Conservation (phyloP, 1,284 basidiomycete genomes). For the Ustilago curta region DNA sequence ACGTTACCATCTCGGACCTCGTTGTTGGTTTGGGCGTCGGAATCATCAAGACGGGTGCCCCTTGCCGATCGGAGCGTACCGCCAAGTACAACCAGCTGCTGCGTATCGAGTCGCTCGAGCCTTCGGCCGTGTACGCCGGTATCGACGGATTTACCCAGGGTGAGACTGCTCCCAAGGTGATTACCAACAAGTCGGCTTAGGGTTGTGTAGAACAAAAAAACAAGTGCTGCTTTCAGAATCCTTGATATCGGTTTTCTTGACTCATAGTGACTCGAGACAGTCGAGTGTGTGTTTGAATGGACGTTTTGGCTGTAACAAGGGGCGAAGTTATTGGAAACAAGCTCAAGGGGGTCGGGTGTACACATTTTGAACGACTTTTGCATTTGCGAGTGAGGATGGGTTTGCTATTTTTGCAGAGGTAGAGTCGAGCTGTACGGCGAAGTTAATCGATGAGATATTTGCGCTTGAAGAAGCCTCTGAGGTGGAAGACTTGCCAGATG, state of each 20-base stretch:
- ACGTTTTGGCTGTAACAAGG: background rate
- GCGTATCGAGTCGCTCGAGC: slow-evolving; percentile 65
- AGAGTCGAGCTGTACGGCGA: background rate
- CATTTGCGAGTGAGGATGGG: too few relatives aligned
- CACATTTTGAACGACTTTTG: too few relatives aligned
- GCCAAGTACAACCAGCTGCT: slow-evolving; percentile 76
- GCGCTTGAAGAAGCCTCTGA: slow-evolving; percentile 93
- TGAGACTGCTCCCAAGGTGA: slow-evolving; percentile 60
- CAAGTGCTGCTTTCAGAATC: background rate
- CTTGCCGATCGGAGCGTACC: slow-evolving; percentile 86
- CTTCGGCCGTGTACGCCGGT: slow-evolving; percentile 63
- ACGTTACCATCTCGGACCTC: slow-evolving; percentile 89
- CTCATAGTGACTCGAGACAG: background rate
- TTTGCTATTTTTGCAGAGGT: background rate
- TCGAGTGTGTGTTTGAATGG: background rate
- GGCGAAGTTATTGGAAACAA: background rate
- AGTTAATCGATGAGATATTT: slow-evolving; percentile 96
- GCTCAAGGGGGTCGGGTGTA: too few relatives aligned
- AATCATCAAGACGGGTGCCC: slow-evolving; percentile 98
- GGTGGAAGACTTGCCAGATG: slow-evolving; percentile 92
- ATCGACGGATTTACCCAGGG: slow-evolving; percentile 66
- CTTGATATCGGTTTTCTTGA: slow-evolving; percentile 5
- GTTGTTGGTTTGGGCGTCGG: slow-evolving; percentile 91
- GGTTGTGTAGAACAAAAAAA: slow-evolving; percentile 2
- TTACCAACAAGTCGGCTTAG: slow-evolving; percentile 56